phyloP scores from a whole-genome alignment of 2,329 filamentous ascomycete genomes.

The Phyllosticta paracitricarpa region DNA sequence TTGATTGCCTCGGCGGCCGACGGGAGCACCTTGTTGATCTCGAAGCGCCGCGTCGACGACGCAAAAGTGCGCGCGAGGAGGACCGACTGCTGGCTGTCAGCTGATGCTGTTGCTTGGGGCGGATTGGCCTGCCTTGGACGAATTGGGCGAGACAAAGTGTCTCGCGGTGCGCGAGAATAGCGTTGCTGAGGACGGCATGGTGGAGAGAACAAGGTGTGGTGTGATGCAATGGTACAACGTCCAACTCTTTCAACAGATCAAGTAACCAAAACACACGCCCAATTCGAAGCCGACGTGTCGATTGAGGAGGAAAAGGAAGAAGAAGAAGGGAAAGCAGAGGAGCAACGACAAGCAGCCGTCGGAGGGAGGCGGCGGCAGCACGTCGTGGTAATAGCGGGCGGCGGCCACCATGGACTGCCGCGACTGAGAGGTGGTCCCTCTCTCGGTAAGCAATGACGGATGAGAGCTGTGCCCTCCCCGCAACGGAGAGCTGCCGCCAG shows the following conservation, averaged over 20 bases:
- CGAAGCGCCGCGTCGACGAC: slow-evolving; percentile 20
- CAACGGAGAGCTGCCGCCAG: neutral
- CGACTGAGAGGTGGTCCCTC: neutral
- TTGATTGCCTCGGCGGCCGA: slow-evolving; percentile 29
- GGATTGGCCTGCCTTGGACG: slow-evolving; percentile 2
- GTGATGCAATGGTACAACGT: neutral
- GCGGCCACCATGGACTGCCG: neutral
- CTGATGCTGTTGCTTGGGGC: neutral
- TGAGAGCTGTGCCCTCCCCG: neutral
- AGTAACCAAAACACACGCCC: neutral
- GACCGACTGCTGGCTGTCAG: neutral
- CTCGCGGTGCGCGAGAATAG: slow-evolving; percentile 9
- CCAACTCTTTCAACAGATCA: neutral
- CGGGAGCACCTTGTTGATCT: slow-evolving; percentile 31
- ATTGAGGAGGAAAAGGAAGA: neutral
- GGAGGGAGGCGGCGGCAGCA: neutral
- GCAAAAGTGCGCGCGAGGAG: slow-evolving; percentile 27
- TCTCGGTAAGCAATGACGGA: neutral
- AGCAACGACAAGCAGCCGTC: neutral
- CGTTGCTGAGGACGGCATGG: slow-evolving; percentile 6
- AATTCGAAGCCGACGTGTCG: neutral
- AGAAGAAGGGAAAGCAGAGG: neutral
- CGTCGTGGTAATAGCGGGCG: neutral
- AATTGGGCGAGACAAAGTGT: slow-evolving; percentile 1
- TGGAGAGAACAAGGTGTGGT: neutral